Evolutionary conservation across 495 filamentous ascomycete genomes (phyloP).

Genomic region (Talaromyces wortmannii): DNA sequence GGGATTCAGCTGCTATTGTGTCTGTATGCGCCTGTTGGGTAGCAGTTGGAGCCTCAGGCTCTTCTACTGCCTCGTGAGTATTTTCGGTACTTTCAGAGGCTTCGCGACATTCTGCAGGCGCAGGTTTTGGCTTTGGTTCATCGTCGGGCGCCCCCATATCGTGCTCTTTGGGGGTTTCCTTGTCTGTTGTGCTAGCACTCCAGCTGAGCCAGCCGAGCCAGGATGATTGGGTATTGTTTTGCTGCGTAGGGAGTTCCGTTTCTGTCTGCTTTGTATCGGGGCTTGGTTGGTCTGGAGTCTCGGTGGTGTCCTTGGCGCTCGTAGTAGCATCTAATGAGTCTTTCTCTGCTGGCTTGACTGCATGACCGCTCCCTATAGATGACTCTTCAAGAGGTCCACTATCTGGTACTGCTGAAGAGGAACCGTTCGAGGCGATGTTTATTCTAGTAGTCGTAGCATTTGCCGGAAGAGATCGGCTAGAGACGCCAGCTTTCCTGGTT

Average conservation of each 20-base stretch:
- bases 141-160: background rate
- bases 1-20: background rate
- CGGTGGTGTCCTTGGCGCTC: background rate
- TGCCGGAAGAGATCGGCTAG: conserved; percentile 41
- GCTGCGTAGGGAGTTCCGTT: background rate
- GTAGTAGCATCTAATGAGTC: background rate
- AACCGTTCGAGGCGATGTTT: conserved; percentile 42
- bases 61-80: conserved; percentile 5
- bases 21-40: conserved; percentile 9
- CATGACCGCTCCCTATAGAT: background rate
- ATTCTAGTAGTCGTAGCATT: conserved; percentile 40
- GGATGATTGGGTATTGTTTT: background rate
- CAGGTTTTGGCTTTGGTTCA: background rate
- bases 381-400: background rate
- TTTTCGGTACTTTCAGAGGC: background rate
- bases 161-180: background rate
- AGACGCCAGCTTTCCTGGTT: conserved; percentile 29
- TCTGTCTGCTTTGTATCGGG: background rate
- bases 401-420: conserved; percentile 3
- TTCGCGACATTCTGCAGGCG: background rate
- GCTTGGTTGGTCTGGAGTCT: background rate
- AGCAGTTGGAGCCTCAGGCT: conserved; percentile 3
- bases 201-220: conserved; percentile 5
- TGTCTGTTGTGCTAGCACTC: background rate
- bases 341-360: background rate